A percentile compares a stretch with the other conserved stretches of the same genome.
These are phyloP conservation scores for Dendrobium huoshanense DNA, from an alignment of 106 monocot species.

Conservation along the genomic window DNA sequence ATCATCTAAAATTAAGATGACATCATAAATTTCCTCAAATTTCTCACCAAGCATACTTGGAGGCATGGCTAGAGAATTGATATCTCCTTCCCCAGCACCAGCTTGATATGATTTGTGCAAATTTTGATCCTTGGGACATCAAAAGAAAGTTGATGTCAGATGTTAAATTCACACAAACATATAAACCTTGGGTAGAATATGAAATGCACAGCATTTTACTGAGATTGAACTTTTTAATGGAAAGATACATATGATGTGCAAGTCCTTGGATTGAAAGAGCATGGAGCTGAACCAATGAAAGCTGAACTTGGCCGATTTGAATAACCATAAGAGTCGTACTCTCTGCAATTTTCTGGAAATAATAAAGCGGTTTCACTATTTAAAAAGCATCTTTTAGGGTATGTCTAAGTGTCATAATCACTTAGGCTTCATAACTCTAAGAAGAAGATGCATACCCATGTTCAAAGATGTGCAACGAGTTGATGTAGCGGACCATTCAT, in stretches of 20 bases:
- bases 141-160: neutral
- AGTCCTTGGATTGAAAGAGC: conserved; percentile 27
- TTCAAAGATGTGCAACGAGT: conserved; percentile 16
- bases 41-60: conserved; percentile 47
- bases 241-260: conserved; percentile 51
- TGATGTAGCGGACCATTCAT: conserved; percentile 13
- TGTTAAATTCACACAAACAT: neutral
- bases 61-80: conserved; percentile 48
- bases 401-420: neutral
- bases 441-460: conserved; percentile 13
- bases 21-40: conserved; percentile 76
- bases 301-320: conserved; percentile 2
- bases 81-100: conserved; percentile 18
- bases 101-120: conserved; percentile 9
- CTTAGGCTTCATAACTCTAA: neutral
- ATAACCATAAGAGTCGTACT: neutral
- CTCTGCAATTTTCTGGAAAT: conserved; percentile 9
- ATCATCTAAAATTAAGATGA: conserved; percentile 92
- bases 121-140: conserved; percentile 19
- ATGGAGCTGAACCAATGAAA: conserved; percentile 10
- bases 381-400: neutral
- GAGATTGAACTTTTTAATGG: neutral
- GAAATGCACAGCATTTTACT: neutral
- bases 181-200: neutral
- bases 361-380: conserved; percentile 1